Evolutionary conservation across 2,329 filamentous ascomycete species (phyloP), one percentile per base, ranked within the genome.

Genomic region (Keithomyces neogunnii): DNA sequence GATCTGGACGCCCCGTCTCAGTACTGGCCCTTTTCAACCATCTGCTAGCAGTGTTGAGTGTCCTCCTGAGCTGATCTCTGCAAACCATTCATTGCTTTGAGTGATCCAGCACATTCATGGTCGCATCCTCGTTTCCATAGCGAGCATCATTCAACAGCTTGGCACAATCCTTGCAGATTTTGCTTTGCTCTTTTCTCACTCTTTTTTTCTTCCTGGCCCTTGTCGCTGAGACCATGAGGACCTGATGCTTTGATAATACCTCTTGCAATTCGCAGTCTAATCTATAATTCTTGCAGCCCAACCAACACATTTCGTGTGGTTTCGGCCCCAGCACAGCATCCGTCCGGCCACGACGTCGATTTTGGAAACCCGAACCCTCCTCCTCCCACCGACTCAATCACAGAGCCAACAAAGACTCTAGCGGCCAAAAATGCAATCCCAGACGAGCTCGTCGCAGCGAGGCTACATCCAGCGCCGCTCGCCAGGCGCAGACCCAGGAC

Each of bases 401-500:
- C n/a, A 9, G n/a, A 7, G 26, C n/a, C 35, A 36, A 40, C 28
- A 36, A 5, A 11, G 45, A 19, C 10, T 31, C 19, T 38, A 46
- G 33, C 3, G 2, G 40, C 11, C 33, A 42, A 46, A 29, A 28
- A 81, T 82, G 77, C 77, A 81, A 66, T 67, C 57, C 35, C 47
- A 75, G 52, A 67, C 75, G 47, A 68, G 68, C 55, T 69, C 71
- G 13, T 74, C 79, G 51, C 76, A 79, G 66, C 73, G 80, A 63
- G 61, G 60, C 52, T 68, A 62, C 52, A 69, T 78, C 61, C 81
- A 81, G 62, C 77, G 82, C 58, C 78, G 82, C 60, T 84, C 82
- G 48, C 81, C 83, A n/a, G 80, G 75, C 55, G 77, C 74, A 36
- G 82, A 85, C 56, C 74, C 76, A 61, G 78, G 77, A 49, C 78